These are phyloP conservation scores for Durusdinium trenchii DNA, from an alignment of 73 alveolate species.

Conservation along the genomic window DNA sequence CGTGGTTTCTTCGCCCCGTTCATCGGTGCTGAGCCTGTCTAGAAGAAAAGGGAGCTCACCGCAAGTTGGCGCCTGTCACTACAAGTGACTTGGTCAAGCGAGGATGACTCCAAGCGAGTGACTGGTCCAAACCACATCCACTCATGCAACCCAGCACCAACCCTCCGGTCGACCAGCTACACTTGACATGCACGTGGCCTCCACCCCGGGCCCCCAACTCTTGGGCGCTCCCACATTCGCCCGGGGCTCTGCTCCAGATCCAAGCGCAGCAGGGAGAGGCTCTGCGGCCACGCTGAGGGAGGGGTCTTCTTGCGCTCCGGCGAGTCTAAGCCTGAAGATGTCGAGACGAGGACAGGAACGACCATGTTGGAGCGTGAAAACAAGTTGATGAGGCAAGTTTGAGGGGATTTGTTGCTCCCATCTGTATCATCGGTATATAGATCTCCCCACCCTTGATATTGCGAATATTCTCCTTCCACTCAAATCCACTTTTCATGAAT, in stretches of 20 bases:
- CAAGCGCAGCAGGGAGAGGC: constrained; percentile 53
- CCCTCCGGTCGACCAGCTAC: not conserved
- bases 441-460: no score
- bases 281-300: not conserved
- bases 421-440: no score
- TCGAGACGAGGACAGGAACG: not conserved
- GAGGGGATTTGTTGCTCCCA: no score
- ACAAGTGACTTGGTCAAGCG: not conserved
- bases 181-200: not conserved
- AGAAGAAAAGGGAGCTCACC: no score
- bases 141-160: not conserved
- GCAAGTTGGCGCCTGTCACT: no score
- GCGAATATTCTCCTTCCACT: no score
- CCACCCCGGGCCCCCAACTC: not conserved
- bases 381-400: no score
- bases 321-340: not conserved
- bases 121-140: no score
- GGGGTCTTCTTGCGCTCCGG: constrained; percentile 1
- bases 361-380: not conserved
- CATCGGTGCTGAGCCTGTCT: no score
- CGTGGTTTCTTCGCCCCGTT: no score
- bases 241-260: constrained; percentile 93
- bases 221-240: constrained; percentile 57
- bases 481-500: no score
- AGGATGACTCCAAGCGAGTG: not conserved